Percentiles rank a stretch among this genome's conserved stretches.
Conservation (phyloP, 225 moss, liverwort and hornwort species). For the Rhytidiadelphus loreus region DNA sequence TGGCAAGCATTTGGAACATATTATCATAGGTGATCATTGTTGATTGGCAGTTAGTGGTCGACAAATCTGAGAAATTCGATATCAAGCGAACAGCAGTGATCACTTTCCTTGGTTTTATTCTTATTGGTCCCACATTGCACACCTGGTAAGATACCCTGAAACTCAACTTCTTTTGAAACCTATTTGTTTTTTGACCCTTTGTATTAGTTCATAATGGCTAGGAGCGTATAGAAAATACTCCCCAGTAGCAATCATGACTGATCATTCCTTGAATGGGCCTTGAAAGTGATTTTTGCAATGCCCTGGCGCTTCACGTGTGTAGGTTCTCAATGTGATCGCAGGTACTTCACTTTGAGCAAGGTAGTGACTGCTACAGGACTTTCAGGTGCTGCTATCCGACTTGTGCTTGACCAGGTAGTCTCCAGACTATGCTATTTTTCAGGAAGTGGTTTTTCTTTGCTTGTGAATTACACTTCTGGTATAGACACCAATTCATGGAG, state of each 20-base stretch:
- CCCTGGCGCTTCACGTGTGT: neutral
- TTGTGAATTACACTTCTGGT: neutral
- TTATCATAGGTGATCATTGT: neutral
- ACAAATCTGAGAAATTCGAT: constrained; percentile 29
- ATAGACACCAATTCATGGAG: neutral
- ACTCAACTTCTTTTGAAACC: neutral
- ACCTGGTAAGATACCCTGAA: constrained; percentile 23
- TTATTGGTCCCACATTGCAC: constrained; percentile 49
- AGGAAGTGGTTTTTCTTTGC: neutral
- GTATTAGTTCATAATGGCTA: neutral
- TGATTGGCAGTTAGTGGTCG: constrained; percentile 36
- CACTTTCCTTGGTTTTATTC: constrained; percentile 42
- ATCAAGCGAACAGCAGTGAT: constrained; percentile 42
- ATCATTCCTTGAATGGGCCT: neutral
- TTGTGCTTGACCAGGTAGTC: constrained; percentile 56
- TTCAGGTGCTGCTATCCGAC: constrained; percentile 39
- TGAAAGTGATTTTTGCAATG: neutral
- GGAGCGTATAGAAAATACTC: neutral
- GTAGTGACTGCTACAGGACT: constrained; percentile 44
- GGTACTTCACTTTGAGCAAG: constrained; percentile 55
- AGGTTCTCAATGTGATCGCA: constrained; percentile 1
- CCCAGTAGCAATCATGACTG: neutral
- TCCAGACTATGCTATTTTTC: neutral
- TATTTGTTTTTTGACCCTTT: neutral
- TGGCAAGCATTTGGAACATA: neutral